Evolutionary conservation across 2,329 filamentous ascomycete genomes (phyloP), one percentile per base, ranked within the genome.

Genomic region (Aspergillus ochraceoroseus): DNA sequence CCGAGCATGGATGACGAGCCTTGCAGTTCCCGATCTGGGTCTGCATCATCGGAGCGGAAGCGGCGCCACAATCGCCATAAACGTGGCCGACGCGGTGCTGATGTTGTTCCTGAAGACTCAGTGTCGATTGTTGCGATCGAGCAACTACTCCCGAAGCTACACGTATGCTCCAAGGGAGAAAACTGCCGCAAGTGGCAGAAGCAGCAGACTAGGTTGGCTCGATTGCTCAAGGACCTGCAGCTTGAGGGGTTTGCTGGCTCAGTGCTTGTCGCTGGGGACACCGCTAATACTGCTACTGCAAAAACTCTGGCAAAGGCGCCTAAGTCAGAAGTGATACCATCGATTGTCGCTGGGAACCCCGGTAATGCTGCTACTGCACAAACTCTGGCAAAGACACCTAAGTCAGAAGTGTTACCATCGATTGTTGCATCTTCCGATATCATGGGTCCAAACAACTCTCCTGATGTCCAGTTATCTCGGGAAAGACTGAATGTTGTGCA

Each of bases 91-190:
- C 43, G 48, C 7, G 41, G 44, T 3, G 43, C 34, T 0, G 36
- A 48, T 15, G n/a, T 48, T 20, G 40, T 38, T 0, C 87, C 87
- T 2, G 76, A 82, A 43, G 86, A 94, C 62, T 77, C 86, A 2
- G 82, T 92, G 8, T 94, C 87, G 2, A 94, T 94, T 53, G 87
- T 94, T 26, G 87, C 85, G 27, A 94, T 95, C 48, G 87, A 95
- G 67, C 87, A 94, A 63, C 74, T 92, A 42, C 79, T 94, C 41
- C 87, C 88, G n/a, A 89, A 88, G 67, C 82, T 83, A 26, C 88
- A 95, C 66, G 77, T 78, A 47, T 95, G 88, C 67, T 79, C 80
- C 40, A 94, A 94, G 64, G 88, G 88, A 37, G 85, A 92, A 63
- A 82, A 86, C 57, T 95, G 88, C 65, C 72, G 80, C 39, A 92